A percentile compares a stretch with the other conserved stretches of the same genome.
These are phyloP conservation scores for Hygrophorus russula DNA, from an alignment of 768 basidiomycete species.

Conservation along the genomic window DNA sequence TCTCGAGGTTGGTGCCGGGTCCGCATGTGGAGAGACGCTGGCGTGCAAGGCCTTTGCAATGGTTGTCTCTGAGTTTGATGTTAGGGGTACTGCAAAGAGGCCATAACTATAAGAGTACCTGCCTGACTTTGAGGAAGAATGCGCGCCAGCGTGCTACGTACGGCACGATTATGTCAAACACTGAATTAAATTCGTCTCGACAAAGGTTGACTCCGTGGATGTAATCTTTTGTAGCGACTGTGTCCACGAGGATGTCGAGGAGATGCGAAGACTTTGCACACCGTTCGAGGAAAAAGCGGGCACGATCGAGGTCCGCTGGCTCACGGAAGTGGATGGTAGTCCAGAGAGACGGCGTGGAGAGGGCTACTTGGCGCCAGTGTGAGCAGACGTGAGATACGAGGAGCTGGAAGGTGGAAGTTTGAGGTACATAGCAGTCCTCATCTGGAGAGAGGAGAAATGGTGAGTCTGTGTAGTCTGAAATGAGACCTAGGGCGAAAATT, in stretches of 20 bases:
- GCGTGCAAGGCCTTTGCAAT: slow-evolving; percentile 46
- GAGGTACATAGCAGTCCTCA: slow-evolving; percentile 24
- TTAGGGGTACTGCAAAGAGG: too few relatives aligned
- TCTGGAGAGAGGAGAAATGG: slow-evolving; percentile 41
- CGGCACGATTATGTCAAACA: slow-evolving; percentile 33
- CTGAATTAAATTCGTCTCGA: slow-evolving; percentile 32
- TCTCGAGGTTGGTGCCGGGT: slow-evolving; percentile 42
- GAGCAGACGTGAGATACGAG: slow-evolving; percentile 47
- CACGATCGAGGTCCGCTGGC: slow-evolving; percentile 36
- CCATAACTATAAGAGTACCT: too few relatives aligned
- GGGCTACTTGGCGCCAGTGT: slow-evolving; percentile 45
- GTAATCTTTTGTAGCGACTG: slow-evolving; percentile 37
- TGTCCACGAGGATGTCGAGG: slow-evolving; percentile 49
- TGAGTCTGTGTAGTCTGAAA: slow-evolving; percentile 30
- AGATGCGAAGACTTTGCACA: slow-evolving; percentile 15
- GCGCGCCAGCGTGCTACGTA: slow-evolving; percentile 44
- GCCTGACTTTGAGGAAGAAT: slow-evolving; percentile 41
- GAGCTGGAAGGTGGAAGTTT: slow-evolving; percentile 39
- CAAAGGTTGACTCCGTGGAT: slow-evolving; percentile 40
- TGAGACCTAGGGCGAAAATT: slow-evolving; percentile 44
- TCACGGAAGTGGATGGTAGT: slow-evolving; percentile 43
- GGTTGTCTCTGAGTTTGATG: slow-evolving; percentile 28
- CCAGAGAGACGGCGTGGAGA: slow-evolving; percentile 43
- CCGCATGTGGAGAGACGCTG: slow-evolving; percentile 38
- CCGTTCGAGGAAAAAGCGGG: slow-evolving; percentile 30